Evolutionary conservation across 371 early-diverging fungal species (phyloP), one percentile per base, ranked within the genome.

Genomic region (Mucor piriformis): DNA sequence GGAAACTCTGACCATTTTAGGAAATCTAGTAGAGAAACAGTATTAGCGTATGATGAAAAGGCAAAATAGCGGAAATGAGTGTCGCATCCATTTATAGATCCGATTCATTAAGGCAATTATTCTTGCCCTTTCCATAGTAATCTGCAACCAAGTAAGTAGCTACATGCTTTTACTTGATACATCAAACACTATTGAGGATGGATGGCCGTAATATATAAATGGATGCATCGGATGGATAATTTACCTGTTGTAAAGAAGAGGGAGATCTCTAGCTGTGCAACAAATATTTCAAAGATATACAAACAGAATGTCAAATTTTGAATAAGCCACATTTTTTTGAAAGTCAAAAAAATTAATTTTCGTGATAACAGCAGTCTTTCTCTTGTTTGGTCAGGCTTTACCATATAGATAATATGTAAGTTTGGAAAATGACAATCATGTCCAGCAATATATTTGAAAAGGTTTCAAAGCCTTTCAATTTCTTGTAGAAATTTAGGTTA

Each of bases 1-100:
- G 58, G 76, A 76, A 49, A 76, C 73, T 62, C 77, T 65, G 66
- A 77, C 71, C 68, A 72, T 77, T 54, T 59, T 64, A 54, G 52
- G 57, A 64, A 43, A 48, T 54, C 8, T 21, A 37, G n/a, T n/a
- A 50, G 13, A 16, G 21, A 49, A 29, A 29, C 50, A 21, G 35
- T 38, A 10, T 42, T 18, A 42, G 20, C 18, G 18, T 1, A 42
- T 18, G 42, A 8, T 29, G 20, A 42, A 42, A 42, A 42, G 18
- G 16, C 38, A 38, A 38, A 42, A 54, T 16, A 46, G 60, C 53
- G 10, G 21, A 43, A 43, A 42, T 34, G 59, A 50, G 51, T 59
- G 50, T 57, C 58, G 58, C 51, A 51, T 51, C 44, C 34, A 53
- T 38, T 34, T 37, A 11, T 46, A 21, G 35, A 56, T 49, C 27